Evolutionary conservation across 2,329 filamentous ascomycete genomes (phyloP), one percentile per base, ranked within the genome.

Genomic region (Pezicula rhizophila): DNA sequence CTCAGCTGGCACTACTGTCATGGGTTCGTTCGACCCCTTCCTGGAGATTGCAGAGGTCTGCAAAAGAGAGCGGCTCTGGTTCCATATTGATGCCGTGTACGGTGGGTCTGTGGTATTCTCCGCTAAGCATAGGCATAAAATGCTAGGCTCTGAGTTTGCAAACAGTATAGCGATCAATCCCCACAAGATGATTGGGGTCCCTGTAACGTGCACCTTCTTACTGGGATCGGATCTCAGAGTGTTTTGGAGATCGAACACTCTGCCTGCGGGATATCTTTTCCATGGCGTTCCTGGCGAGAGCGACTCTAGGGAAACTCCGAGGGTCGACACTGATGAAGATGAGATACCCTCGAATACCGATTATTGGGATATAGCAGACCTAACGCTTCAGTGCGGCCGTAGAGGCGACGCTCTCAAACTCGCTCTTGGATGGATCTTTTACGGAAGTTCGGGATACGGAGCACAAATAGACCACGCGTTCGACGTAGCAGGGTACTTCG

Each of bases 151-250:
- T 2, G 76, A 90, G 40, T 75, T 85, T 37, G 93, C 91, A 8
- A 79, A 96, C 67, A 89, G 82, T 14, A 73, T 97, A 37, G 89
- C 90, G 2, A 79, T 96, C 47, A 97, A 95, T 67, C 91, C 93
- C 49, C 93, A 99, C 71, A 97, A 97, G 71, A 97, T 97, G 93
- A 79, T 97, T 64, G 89, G 89, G 50, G 87, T 89, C 2, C 92
- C 93, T 0, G 72, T 95, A 38, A 96, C 91, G 0, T 97, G 91
- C 70, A 91, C 86, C 0, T 96, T 95, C 71, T 77, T 99, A 4
- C 77, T 99, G 10, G 84, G 81, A 0, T 78, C 79, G 1, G 91
- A 97, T 64, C 69, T 95, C 62, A 73, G 76, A 48, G 71, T 85
- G 20, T 95, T 97, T 66, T 85, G 93, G 66, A 73, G 70, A 42